phyloP scores from a whole-genome alignment of 2,329 filamentous ascomycete genomes.

The Penicillium palitans region DNA sequence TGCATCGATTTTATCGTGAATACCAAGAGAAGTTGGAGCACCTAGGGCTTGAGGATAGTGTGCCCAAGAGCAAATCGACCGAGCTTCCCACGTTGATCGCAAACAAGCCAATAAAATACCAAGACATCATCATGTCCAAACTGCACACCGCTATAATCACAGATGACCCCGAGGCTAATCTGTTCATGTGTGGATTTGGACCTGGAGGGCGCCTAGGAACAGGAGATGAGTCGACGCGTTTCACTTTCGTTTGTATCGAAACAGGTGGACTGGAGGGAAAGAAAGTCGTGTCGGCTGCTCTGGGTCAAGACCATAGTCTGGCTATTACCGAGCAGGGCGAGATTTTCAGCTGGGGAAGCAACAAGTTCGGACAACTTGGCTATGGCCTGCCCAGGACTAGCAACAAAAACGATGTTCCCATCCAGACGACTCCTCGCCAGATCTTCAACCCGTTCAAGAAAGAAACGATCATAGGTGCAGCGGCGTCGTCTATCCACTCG shows the following conservation, averaged over 20 bases:
- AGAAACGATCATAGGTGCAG: slow-evolving; percentile 75
- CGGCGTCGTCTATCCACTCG: slow-evolving; percentile 88
- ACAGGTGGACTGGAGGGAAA: slow-evolving; percentile 70
- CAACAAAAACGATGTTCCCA: slow-evolving; percentile 76
- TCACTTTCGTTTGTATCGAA: slow-evolving; percentile 80
- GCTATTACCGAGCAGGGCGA: slow-evolving; percentile 84
- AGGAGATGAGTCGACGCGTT: slow-evolving; percentile 85
- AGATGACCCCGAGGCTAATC: slow-evolving; percentile 80
- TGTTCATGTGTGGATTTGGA: slow-evolving; percentile 91
- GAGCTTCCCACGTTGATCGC: slow-evolving; percentile 72
- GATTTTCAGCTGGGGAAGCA: slow-evolving; percentile 92
- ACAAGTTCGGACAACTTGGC: slow-evolving; percentile 80
- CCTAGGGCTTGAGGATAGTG: slow-evolving; percentile 22
- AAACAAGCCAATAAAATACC: slow-evolving; percentile 71
- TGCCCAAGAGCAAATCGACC: slow-evolving; percentile 39
- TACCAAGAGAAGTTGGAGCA: slow-evolving; percentile 50
- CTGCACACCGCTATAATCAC: slow-evolving; percentile 88
- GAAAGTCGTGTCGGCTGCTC: slow-evolving; percentile 72
- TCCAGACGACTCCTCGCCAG: slow-evolving; percentile 78
- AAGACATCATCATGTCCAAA: slow-evolving; percentile 85
- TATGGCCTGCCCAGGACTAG: slow-evolving; percentile 67
- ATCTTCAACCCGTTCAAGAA: slow-evolving; percentile 91
- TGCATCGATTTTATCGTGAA: slow-evolving; percentile 72
- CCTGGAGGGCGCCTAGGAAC: slow-evolving; percentile 85
- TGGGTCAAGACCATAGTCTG: slow-evolving; percentile 89